These are phyloP conservation scores for Pseudocercospora crystallina DNA, from an alignment of 2,329 filamentous ascomycete species.

Conservation along the genomic window DNA sequence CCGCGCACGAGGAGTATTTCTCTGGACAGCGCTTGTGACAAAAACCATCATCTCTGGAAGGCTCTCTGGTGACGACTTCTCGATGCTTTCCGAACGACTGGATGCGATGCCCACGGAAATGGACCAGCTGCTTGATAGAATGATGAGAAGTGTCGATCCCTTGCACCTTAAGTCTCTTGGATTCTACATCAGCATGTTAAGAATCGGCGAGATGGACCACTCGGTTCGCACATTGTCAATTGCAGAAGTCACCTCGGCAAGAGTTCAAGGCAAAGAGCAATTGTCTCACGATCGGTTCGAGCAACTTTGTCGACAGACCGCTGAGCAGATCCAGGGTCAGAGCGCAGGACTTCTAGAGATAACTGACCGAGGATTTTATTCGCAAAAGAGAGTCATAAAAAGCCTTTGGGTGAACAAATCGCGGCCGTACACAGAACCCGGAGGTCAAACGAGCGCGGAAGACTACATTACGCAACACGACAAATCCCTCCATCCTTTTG, in stretches of 20 bases:
- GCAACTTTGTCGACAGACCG: too few species aligned
- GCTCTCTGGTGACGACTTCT: slow-evolving; percentile 6
- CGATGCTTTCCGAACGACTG: background rate
- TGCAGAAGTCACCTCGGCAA: too few species aligned
- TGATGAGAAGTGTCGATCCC: background rate
- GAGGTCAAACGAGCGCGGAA: too few species aligned
- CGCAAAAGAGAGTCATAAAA: too few species aligned
- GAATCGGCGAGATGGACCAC: background rate
- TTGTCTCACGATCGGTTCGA: too few species aligned
- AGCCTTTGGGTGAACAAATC: too few species aligned
- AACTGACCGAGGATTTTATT: too few species aligned
- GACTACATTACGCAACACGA: too few species aligned
- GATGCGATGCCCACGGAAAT: background rate
- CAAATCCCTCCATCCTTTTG: too few species aligned
- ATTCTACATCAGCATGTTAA: background rate
- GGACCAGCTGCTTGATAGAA: background rate
- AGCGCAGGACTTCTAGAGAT: background rate
- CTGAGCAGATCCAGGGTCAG: too few species aligned
- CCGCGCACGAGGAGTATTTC: slow-evolving; percentile 16
- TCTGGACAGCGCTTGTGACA: slow-evolving; percentile 15
- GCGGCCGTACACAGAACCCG: too few species aligned
- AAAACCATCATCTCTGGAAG: background rate
- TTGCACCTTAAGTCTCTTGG: background rate
- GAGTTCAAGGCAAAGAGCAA: background rate
- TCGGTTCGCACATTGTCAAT: too few species aligned